A percentile compares a stretch with the other conserved stretches of the same genome.
Evolutionary conservation across 2,329 filamentous ascomycete genomes (phyloP).

Genomic region (Aspergillus uvarum): DNA sequence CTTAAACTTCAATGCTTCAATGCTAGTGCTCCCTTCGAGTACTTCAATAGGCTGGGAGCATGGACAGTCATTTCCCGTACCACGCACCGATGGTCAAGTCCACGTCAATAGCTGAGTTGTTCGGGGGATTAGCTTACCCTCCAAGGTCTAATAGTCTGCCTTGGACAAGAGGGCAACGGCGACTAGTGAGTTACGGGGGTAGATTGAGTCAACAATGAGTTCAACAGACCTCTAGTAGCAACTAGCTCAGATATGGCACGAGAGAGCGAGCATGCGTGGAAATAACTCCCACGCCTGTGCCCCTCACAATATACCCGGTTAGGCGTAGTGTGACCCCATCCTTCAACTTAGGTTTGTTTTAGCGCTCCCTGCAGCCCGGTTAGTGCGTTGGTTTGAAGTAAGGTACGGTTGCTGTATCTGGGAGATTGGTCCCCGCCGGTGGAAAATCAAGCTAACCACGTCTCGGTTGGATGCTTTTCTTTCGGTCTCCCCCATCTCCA

Average conservation of each 20-base stretch:
- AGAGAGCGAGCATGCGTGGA: conserved; percentile 4
- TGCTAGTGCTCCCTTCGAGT: neutral
- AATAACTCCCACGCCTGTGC: neutral
- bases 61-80: neutral
- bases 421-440: neutral
- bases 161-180: neutral
- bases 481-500: neutral
- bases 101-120: conserved; percentile 9
- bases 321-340: neutral
- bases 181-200: no score
- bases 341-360: neutral
- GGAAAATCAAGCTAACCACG: neutral
- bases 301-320: conserved; percentile 1
- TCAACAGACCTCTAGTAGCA: neutral
- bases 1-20: neutral
- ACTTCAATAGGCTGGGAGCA: neutral
- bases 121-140: neutral
- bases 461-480: neutral
- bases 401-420: neutral
- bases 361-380: neutral
- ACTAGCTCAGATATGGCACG: neutral
- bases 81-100: neutral
- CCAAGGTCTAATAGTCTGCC: neutral
- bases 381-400: neutral
- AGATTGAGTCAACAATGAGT: neutral